Conservation (phyloP, 164 flowering plant species). For the Liriodendron chinense region DNA sequence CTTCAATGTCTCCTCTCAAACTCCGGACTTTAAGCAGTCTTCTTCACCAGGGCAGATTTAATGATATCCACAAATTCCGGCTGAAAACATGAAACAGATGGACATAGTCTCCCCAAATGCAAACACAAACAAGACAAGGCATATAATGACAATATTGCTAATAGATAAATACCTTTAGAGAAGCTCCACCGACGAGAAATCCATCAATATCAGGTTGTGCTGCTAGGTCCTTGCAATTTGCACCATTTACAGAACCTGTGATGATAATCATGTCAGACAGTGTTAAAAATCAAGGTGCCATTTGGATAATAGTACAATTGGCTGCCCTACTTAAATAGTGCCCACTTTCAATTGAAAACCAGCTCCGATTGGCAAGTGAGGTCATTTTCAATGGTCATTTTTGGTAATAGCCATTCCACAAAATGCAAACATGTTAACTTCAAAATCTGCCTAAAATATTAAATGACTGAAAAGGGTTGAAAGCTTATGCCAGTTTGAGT, state of each 20-base stretch:
- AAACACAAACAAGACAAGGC: neutral
- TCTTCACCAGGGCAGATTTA: slow-evolving; percentile 69
- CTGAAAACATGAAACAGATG: slow-evolving; percentile 23
- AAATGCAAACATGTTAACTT: neutral
- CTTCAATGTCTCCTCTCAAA: neutral
- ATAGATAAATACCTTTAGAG: slow-evolving; percentile 53
- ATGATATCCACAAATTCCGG: slow-evolving; percentile 80
- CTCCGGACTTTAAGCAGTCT: slow-evolving; percentile 6
- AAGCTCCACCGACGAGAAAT: slow-evolving; percentile 87
- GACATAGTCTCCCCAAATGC: neutral
- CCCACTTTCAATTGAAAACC: neutral
- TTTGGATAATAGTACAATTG: neutral
- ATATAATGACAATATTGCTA: neutral
- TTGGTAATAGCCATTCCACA: too few species aligned
- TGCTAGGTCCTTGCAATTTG: slow-evolving; percentile 72
- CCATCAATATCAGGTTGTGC: slow-evolving; percentile 76
- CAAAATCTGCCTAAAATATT: too few species aligned
- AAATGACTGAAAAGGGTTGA: too few species aligned
- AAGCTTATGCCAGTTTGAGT: too few species aligned
- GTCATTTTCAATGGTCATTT: neutral
- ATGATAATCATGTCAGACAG: neutral
- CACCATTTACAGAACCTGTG: slow-evolving; percentile 78
- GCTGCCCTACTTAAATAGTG: neutral
- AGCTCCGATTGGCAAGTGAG: neutral
- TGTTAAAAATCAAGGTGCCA: neutral